Evolutionary conservation across 805 yeast species (phyloP).

Genomic region (Ogataea henricii): DNA sequence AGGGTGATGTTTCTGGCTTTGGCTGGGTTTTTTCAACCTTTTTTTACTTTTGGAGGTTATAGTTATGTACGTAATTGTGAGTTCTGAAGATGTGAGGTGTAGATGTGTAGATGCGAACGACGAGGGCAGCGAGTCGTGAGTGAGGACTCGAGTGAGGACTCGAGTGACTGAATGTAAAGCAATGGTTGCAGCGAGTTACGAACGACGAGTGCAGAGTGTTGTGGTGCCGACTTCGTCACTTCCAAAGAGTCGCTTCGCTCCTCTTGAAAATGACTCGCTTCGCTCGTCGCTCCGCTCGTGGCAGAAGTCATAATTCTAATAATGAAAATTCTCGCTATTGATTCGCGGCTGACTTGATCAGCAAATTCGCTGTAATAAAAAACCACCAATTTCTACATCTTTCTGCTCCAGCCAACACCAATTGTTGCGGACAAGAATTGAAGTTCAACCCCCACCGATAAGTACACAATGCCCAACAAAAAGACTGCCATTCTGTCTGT

Average conservation of each 20-base stretch:
- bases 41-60: conserved; percentile 4
- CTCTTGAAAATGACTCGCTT: background rate
- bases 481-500: conserved; percentile 96
- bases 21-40: conserved; percentile 9
- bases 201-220: too few relatives aligned
- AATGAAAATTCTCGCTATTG: background rate
- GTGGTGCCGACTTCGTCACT: too few relatives aligned
- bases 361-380: background rate
- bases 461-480: conserved; percentile 35
- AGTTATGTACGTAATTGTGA: background rate
- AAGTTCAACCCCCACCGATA: background rate
- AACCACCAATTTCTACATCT: background rate
- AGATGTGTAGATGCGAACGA: too few relatives aligned
- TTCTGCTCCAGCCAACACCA: background rate
- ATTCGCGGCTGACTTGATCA: conserved; percentile 4
- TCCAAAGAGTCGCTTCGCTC: too few relatives aligned
- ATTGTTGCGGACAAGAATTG: background rate
- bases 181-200: too few relatives aligned
- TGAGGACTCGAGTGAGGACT: too few relatives aligned
- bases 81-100: too few relatives aligned
- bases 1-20: conserved; percentile 24
- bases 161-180: too few relatives aligned
- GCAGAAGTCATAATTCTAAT: background rate
- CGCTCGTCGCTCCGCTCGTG: background rate
- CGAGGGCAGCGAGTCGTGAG: too few relatives aligned